Conservation (phyloP, 768 basidiomycete species). For the Holtermanniella nyarrowii region DNA sequence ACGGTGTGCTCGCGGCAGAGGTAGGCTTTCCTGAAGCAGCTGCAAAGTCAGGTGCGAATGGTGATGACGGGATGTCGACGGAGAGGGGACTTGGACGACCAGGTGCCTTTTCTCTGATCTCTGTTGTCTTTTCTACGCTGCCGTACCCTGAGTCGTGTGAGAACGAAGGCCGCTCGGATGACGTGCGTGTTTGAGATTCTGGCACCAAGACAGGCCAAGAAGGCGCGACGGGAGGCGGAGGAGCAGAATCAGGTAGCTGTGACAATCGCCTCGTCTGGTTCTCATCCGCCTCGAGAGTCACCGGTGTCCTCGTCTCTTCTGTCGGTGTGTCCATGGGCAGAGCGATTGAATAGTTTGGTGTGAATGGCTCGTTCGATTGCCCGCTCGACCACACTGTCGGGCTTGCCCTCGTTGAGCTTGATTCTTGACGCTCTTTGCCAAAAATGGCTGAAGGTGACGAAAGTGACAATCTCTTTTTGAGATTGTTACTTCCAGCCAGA, state of each 20-base stretch:
- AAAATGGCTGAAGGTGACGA: background rate
- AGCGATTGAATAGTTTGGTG: background rate
- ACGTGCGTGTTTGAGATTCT: background rate
- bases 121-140: background rate
- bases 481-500: background rate
- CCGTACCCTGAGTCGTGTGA: background rate
- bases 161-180: background rate
- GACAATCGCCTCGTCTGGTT: background rate
- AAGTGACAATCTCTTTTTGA: background rate
- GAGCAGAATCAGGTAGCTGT: too few species aligned
- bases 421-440: too few species aligned
- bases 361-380: background rate
- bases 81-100: too few species aligned
- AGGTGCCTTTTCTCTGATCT: too few species aligned
- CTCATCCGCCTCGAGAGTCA: too few species aligned
- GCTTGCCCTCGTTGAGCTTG: too few species aligned
- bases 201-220: background rate
- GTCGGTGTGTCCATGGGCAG: background rate
- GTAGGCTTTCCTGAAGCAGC: background rate
- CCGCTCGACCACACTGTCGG: too few species aligned
- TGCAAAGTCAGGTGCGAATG: constrained; percentile 1
- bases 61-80: too few species aligned
- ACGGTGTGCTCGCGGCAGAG: background rate
- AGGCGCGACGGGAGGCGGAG: too few species aligned
- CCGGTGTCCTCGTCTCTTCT: background rate